Evolutionary conservation across 495 filamentous ascomycete genomes (phyloP), one percentile per base, ranked within the genome.

Genomic region (Neurospora sp.): DNA sequence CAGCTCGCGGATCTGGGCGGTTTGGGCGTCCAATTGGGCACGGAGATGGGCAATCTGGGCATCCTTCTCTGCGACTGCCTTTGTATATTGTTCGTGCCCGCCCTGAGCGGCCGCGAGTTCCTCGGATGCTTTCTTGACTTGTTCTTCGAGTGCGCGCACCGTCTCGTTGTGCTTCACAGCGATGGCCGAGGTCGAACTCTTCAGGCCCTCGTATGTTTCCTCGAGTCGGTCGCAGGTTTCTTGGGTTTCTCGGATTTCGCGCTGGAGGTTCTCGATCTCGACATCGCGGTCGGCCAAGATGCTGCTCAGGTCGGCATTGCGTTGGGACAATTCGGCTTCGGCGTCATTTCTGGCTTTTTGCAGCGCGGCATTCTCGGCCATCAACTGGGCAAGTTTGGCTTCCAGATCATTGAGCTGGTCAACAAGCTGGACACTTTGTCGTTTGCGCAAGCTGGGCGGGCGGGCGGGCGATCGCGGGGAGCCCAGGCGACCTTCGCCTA

Each of bases 391-490:
- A 75, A 97, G 86, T 77, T 86, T 87, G 40, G 86, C 78, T 77
- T 88, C 87, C 78, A 98, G 88, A 71, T 98, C 94, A 65, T 96
- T 86, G 4, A 37, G 35, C 35, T 37, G 4, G 4, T 5, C 35
- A 37, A 1, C 6, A 69, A 98, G 89, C 83, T 98, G 96, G 91
- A 97, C 93, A 86, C 94, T 98, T 81, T 96, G 96, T 74, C 94
- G 92, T 78, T 93, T 93, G 73, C 94, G 94, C 86, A 97, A 91
- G 86, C 93, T 98, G 81, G 94, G 94, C 80, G 95, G 95, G 81
- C 96, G 92, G 75, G 94, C 97, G 70, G 96, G 96, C 76, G 96
- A 98, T 79, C 90, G 90, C 76, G 95, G 94, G 78, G 93, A 96
- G 77, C 86, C 85, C 75, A 90, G 92, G 78, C 89, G 93, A 82